Evolutionary conservation across 2,329 filamentous ascomycete genomes (phyloP), one percentile per base, ranked within the genome.

Genomic region (Didymella pinodella): DNA sequence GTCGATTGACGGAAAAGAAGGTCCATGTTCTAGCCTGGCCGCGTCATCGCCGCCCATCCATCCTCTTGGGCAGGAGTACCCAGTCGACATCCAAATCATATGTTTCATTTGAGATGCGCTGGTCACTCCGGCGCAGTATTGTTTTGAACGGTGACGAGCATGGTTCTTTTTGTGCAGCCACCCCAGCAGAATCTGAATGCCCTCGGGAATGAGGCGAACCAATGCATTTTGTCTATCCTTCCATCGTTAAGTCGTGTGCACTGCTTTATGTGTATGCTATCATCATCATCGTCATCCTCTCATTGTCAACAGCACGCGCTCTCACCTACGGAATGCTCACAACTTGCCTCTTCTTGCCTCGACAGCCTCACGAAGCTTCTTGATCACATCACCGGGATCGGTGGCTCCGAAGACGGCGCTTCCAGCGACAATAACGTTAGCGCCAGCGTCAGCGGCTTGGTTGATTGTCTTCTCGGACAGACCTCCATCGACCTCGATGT

Each of bases 401-500:
- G 92, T 85, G 18, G 95, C 94, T 34, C 93, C 93, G 78, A 98
- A 99, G 7, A 99, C 93, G 40, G 95, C 95, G 71, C 92, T 97
- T 29, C 95, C 95, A 11, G 95, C 94, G 50, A 99, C 95, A 73
- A 99, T 99, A 57, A 99, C 95, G 72, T 99, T 99, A 54, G 95
- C 95, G 32, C 95, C 95, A 0, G 95, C 95, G 61, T 97, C 92
- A 0, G 95, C 95, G 7, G 95, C 95, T 75, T 94, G 90, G 71
- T 95, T 93, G 68, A 99, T 95, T 0, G 95, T 99, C 65, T 88
- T 87, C 53, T 92, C 88, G 1, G 92, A 93, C 44, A 99, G 79
- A 3, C 95, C 95, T 52, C 95, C 95, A 76, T 99, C 95, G 40
- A 99, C 94, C 80, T 99, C 95, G 71, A 99, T 99, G 80, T 97